phyloP scores from a whole-genome alignment of 352 stramenopile genomes.

The Halophytophthora batemanensis region DNA sequence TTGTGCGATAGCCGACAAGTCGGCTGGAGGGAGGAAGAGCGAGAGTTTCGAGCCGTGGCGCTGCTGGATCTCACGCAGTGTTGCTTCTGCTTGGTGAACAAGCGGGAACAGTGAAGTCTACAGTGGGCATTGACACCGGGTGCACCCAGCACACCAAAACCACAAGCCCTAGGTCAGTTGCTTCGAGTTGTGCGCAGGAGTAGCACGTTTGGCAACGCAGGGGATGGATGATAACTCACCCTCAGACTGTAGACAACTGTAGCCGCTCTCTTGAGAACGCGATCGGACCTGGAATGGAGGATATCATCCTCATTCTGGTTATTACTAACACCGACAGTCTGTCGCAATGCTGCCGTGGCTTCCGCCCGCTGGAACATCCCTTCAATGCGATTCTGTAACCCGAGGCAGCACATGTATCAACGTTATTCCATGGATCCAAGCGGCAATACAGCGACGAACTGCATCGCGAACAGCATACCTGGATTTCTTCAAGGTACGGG shows the following conservation, averaged over 20 bases:
- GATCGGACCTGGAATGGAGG: conserved; percentile 18
- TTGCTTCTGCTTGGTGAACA: conserved; percentile 48
- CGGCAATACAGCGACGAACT: background rate
- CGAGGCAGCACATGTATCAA: background rate
- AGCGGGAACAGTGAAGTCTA: conserved; percentile 51
- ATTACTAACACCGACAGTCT: conserved; percentile 9
- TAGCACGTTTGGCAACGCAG: background rate
- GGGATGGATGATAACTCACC: conserved; percentile 9
- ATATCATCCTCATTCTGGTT: conserved; percentile 25
- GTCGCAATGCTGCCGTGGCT: conserved; percentile 23
- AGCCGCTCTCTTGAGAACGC: conserved; percentile 36
- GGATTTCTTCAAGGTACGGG: conserved; percentile 39
- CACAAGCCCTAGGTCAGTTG: background rate
- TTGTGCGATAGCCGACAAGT: conserved; percentile 38
- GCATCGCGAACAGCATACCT: conserved; percentile 16
- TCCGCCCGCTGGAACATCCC: conserved; percentile 41
- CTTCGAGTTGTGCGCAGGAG: too few species aligned
- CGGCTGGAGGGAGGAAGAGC: conserved; percentile 29
- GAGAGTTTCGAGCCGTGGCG: conserved; percentile 37
- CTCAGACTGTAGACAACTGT: conserved; percentile 53
- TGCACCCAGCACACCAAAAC: background rate
- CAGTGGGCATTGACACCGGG: conserved; percentile 1
- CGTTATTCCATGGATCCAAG: background rate
- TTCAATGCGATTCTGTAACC: conserved; percentile 36
- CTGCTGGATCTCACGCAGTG: conserved; percentile 37